Percentiles rank a stretch among this genome's conserved stretches.
These are phyloP conservation scores for Candida manassasensis DNA, from an alignment of 805 yeast species.

Conservation along the genomic window DNA sequence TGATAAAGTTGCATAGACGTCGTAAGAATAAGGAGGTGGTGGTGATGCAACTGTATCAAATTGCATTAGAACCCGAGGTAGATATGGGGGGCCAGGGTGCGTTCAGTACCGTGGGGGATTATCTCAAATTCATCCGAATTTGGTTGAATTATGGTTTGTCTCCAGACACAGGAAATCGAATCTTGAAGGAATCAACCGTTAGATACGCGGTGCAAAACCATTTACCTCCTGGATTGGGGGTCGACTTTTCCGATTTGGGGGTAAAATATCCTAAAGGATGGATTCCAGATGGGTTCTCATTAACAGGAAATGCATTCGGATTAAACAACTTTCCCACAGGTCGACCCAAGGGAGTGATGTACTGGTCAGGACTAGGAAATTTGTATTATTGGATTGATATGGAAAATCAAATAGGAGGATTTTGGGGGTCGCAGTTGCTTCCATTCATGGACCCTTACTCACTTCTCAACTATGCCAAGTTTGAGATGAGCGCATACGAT, in stretches of 20 bases:
- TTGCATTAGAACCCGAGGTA: conserved; percentile 18
- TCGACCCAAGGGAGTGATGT: conserved; percentile 29
- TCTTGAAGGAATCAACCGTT: conserved; percentile 24
- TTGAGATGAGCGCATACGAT: conserved; percentile 26
- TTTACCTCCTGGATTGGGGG: conserved; percentile 23
- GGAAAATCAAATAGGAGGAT: conserved; percentile 33
- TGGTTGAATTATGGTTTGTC: conserved; percentile 38
- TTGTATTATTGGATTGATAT: conserved; percentile 38
- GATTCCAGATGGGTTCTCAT: conserved; percentile 27
- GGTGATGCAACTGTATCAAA: conserved; percentile 13
- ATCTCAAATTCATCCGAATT: conserved; percentile 32
- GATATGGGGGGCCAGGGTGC: conserved; percentile 45
- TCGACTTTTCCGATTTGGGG: conserved; percentile 13
- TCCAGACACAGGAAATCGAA: conserved; percentile 31
- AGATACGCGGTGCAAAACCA: conserved; percentile 30
- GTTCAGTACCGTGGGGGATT: conserved; percentile 34
- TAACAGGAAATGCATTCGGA: conserved; percentile 31
- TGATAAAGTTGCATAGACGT: conserved; percentile 15
- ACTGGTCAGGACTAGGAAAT: conserved; percentile 40
- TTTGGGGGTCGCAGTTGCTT: conserved; percentile 35
- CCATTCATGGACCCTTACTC: conserved; percentile 27
- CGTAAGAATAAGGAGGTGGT: conserved; percentile 11
- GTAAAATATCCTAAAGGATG: conserved; percentile 11
- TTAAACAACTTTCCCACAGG: conserved; percentile 26
- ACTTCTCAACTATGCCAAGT: conserved; percentile 14